Conservation (phyloP, 805 yeast species). For the Ogataea minuta region DNA sequence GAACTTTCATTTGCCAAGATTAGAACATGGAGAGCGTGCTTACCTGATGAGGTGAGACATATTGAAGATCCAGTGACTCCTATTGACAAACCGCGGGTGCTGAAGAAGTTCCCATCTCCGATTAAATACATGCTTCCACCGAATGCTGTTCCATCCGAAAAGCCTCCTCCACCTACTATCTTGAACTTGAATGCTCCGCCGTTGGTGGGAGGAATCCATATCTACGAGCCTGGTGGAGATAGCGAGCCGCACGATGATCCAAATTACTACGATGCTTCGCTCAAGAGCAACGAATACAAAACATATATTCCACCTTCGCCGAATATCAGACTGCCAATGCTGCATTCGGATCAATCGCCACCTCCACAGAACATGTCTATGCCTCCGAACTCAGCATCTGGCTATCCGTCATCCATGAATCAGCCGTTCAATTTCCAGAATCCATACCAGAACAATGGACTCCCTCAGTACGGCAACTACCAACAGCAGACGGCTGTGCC, state of each 20-base stretch:
- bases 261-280: conserved; percentile 46
- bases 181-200: conserved; percentile 92
- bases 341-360: conserved; percentile 17
- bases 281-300: conserved; percentile 28
- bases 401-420: conserved; percentile 8
- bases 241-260: conserved; percentile 56
- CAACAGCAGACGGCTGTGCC: conserved; percentile 14
- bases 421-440: conserved; percentile 14
- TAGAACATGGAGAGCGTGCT: conserved; percentile 97
- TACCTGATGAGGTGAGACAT: conserved; percentile 94
- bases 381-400: conserved; percentile 9
- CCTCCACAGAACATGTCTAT: conserved; percentile 18
- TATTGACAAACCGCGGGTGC: conserved; percentile 57
- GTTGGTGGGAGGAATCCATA: conserved; percentile 85
- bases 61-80: conserved; percentile 78
- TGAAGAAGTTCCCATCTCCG: conserved; percentile 82
- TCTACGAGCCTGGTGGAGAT: conserved; percentile 67
- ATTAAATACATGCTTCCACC: conserved; percentile 73
- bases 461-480: conserved; percentile 11
- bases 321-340: conserved; percentile 26
- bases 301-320: conserved; percentile 33
- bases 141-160: conserved; percentile 68
- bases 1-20: conserved; percentile 91
- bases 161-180: conserved; percentile 77
- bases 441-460: conserved; percentile 9